phyloP scores from a whole-genome alignment of 139 green algal genomes.

The Chlamydomonas sp. region DNA sequence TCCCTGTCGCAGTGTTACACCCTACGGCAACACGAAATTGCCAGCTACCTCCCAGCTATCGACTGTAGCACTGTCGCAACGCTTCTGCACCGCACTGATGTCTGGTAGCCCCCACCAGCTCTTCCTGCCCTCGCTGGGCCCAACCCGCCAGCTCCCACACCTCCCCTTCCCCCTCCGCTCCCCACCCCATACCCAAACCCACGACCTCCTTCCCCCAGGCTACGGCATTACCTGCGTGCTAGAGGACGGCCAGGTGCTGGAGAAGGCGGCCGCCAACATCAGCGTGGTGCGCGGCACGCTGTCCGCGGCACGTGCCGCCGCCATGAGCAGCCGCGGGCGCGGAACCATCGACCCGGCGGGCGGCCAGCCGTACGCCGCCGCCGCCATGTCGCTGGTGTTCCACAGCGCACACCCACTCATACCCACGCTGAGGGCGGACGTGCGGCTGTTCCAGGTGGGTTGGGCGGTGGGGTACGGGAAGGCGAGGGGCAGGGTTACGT shows the following conservation, averaged over 20 bases:
- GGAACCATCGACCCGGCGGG: conserved; percentile 71
- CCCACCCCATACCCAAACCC: not conserved
- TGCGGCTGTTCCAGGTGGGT: conserved; percentile 89
- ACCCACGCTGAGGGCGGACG: conserved; percentile 94
- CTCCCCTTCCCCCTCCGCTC: not conserved
- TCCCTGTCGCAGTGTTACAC: too few species aligned
- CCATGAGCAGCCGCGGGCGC: conserved; percentile 80
- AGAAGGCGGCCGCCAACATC: conserved; percentile 94
- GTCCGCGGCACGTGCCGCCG: conserved; percentile 66
- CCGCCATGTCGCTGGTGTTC: conserved; percentile 95
- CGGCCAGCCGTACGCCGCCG: conserved; percentile 88
- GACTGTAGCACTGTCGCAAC: too few species aligned
- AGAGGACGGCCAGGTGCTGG: conserved; percentile 88
- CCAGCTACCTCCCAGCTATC: too few species aligned
- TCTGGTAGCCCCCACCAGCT: too few species aligned
- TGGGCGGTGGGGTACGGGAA: not conserved
- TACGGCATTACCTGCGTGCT: conserved; percentile 95
- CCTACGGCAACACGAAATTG: too few species aligned
- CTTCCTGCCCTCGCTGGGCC: too few species aligned
- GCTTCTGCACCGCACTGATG: too few species aligned
- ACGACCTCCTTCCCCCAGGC: conserved; percentile 41
- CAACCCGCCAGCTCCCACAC: not conserved
- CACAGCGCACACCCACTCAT: conserved; percentile 89
- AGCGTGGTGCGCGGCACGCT: conserved; percentile 80
- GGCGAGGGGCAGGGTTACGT: not conserved